phyloP scores from a whole-genome alignment of 495 filamentous ascomycete genomes.

The Talaromyces thailandensis region DNA sequence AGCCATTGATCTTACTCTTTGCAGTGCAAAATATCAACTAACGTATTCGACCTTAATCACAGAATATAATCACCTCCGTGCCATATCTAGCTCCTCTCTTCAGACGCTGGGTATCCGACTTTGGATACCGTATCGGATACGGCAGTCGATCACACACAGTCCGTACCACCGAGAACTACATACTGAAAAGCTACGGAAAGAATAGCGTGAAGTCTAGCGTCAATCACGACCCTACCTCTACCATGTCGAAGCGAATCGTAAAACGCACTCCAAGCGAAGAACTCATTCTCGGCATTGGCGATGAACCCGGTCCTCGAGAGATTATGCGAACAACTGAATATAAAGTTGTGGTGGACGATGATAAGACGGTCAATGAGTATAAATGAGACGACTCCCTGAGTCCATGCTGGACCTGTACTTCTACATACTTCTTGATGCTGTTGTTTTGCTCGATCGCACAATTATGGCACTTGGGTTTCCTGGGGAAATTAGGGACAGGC shows the following conservation, averaged over 20 bases:
- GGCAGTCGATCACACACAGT: slow-evolving; percentile 14
- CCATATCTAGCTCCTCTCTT: slow-evolving; percentile 39
- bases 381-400: not conserved
- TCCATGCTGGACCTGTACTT: not conserved
- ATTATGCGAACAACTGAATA: slow-evolving; percentile 42
- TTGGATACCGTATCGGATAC: slow-evolving; percentile 9
- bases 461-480: not conserved
- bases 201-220: slow-evolving; percentile 11
- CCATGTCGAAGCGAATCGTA: slow-evolving; percentile 14
- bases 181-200: slow-evolving; percentile 24
- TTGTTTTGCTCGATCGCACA: not conserved
- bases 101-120: slow-evolving; percentile 24
- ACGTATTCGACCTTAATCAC: not conserved
- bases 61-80: slow-evolving; percentile 40
- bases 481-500: not conserved
- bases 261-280: slow-evolving; percentile 33
- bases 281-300: slow-evolving; percentile 25
- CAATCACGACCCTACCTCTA: slow-evolving; percentile 20
- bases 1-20: not conserved
- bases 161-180: slow-evolving; percentile 21
- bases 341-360: slow-evolving; percentile 26
- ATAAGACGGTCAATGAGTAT: not conserved
- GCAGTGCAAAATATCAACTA: not conserved
- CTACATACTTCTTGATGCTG: not conserved
- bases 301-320: slow-evolving; percentile 17